Conservation (phyloP, 2,329 filamentous ascomycete species). For the Fusarium concolor region DNA sequence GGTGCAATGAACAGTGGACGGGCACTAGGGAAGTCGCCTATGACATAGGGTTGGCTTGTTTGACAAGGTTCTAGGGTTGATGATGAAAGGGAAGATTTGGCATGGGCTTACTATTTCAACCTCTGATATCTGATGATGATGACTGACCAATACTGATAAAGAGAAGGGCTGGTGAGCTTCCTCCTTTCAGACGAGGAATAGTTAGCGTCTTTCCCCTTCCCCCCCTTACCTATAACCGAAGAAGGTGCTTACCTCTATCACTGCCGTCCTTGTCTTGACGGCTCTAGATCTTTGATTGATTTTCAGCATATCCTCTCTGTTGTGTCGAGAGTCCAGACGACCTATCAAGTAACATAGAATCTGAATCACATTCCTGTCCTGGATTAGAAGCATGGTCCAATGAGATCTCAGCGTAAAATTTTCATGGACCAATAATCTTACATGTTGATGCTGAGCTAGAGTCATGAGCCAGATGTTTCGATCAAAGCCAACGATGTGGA, state of each 20-base stretch:
- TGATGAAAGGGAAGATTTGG: background rate
- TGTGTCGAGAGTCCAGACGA: background rate
- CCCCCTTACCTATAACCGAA: background rate
- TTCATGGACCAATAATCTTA: constrained; percentile 30
- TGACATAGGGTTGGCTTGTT: constrained; percentile 35
- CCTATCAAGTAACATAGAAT: constrained; percentile 1
- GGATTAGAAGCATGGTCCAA: constrained; percentile 6
- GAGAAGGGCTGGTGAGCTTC: too few species aligned
- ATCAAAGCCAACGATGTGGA: background rate
- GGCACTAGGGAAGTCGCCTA: constrained; percentile 45
- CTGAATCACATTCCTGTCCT: constrained; percentile 18
- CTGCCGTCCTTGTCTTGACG: too few species aligned
- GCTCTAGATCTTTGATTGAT: background rate
- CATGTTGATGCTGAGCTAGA: constrained; percentile 11
- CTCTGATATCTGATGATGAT: too few species aligned
- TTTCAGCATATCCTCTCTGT: background rate
- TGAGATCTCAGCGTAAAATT: background rate
- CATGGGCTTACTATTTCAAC: constrained; percentile 4
- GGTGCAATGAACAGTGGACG: constrained; percentile 9
- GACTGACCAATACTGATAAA: too few species aligned
- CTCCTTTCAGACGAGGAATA: too few species aligned
- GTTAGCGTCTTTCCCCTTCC: too few species aligned
- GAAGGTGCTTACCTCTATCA: background rate
- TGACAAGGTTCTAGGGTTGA: background rate
- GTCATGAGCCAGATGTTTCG: background rate